Percentiles rank a stretch among this genome's conserved stretches.
Conservation (phyloP, 2,329 filamentous ascomycete species). For the Amesomyces nigricolor region DNA sequence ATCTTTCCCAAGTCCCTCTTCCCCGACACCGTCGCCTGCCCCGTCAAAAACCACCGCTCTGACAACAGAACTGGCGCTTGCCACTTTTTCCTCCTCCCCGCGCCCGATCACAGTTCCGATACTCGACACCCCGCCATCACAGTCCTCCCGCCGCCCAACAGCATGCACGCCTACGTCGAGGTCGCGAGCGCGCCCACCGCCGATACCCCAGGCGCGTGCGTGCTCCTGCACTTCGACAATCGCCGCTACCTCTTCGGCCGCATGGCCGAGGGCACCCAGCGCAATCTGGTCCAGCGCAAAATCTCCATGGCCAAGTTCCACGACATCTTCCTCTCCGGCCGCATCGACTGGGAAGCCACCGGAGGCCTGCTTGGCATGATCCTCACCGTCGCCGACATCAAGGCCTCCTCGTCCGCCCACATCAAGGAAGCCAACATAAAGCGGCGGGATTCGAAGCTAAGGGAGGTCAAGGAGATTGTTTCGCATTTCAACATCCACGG, state of each 20-base stretch:
- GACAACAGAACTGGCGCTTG: background rate
- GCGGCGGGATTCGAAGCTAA: constrained; percentile 36
- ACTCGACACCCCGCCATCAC: background rate
- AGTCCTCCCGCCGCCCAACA: background rate
- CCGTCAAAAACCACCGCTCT: background rate
- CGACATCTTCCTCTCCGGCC: constrained; percentile 79
- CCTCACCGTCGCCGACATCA: constrained; percentile 71
- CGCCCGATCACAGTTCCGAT: background rate
- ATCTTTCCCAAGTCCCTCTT: background rate
- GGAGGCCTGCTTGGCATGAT: constrained; percentile 83
- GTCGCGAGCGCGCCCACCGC: constrained; percentile 77
- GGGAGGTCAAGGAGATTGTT: constrained; percentile 8
- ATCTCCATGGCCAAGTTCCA: constrained; percentile 59
- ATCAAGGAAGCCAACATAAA: constrained; percentile 36
- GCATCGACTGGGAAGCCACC: constrained; percentile 65
- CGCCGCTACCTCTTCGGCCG: constrained; percentile 83
- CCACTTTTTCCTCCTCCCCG: constrained; percentile 6
- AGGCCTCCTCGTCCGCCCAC: constrained; percentile 43
- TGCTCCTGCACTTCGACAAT: constrained; percentile 74
- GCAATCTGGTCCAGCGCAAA: constrained; percentile 65
- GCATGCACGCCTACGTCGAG: constrained; percentile 70
- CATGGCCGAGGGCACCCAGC: constrained; percentile 77
- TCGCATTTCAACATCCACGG: constrained; percentile 54
- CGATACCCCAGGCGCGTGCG: constrained; percentile 74
- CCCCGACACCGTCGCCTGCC: background rate